A percentile compares a stretch with the other conserved stretches of the same genome.
Conservation (phyloP, 108 stramenopile species). For the Nitzschia sp. region DNA sequence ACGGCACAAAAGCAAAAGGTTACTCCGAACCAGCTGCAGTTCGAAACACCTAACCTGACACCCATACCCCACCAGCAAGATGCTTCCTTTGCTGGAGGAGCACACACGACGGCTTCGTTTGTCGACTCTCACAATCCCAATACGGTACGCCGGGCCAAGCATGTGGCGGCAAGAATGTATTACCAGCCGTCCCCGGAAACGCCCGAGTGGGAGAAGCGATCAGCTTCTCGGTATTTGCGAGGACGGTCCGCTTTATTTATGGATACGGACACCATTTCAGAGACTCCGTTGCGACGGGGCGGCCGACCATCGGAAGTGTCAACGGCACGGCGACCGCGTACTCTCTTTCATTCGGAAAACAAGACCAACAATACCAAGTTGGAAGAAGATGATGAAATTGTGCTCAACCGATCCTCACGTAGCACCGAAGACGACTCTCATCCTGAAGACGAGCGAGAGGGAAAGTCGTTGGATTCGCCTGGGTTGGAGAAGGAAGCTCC, state of each 20-base stretch:
- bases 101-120: slow-evolving; percentile 4
- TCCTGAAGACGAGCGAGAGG: slow-evolving; percentile 14
- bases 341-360: slow-evolving; percentile 33
- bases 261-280: slow-evolving; percentile 30
- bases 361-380: slow-evolving; percentile 24
- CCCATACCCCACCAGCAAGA: slow-evolving; percentile 54
- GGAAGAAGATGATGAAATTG: slow-evolving; percentile 12
- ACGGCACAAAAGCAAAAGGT: slow-evolving; percentile 33
- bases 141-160: slow-evolving; percentile 44
- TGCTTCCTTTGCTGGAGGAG: slow-evolving; percentile 20
- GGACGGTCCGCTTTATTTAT: slow-evolving; percentile 28
- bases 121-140: slow-evolving; percentile 30
- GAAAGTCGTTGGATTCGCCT: not conserved
- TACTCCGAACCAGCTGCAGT: slow-evolving; percentile 35
- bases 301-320: slow-evolving; percentile 40
- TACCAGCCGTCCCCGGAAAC: slow-evolving; percentile 64
- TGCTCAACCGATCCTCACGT: not conserved
- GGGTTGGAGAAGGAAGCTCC: not conserved
- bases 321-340: slow-evolving; percentile 31
- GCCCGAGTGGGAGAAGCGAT: slow-evolving; percentile 7
- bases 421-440: slow-evolving; percentile 8
- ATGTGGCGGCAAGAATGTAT: slow-evolving; percentile 58
- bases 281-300: slow-evolving; percentile 40
- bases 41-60: slow-evolving; percentile 67
- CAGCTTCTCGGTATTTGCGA: slow-evolving; percentile 19